phyloP scores from a whole-genome alignment of 1,139 yeast genomes.

The Debaryomycetaceae sp. region DNA sequence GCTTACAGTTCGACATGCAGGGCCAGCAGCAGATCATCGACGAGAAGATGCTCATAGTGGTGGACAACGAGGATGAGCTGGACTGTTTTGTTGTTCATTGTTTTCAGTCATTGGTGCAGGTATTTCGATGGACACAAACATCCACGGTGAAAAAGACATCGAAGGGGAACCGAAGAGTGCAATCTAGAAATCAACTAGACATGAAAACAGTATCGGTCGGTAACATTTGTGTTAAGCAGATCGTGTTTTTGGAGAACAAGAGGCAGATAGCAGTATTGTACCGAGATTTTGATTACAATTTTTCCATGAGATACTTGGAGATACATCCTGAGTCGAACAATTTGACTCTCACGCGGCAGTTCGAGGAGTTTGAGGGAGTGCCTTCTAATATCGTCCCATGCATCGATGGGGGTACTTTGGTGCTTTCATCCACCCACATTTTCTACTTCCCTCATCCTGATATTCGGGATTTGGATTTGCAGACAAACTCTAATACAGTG shows the following conservation, averaged over 20 bases:
- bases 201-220: slow-evolving; percentile 23
- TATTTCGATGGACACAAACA: slow-evolving; percentile 12
- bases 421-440: slow-evolving; percentile 24
- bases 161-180: not conserved
- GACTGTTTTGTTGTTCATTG: slow-evolving; percentile 22
- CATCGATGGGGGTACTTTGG: slow-evolving; percentile 27
- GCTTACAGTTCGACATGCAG: slow-evolving; percentile 16
- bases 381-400: slow-evolving; percentile 29
- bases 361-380: slow-evolving; percentile 31
- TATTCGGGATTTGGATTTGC: slow-evolving; percentile 10
- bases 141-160: not conserved
- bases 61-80: slow-evolving; percentile 11
- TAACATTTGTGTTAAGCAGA: slow-evolving; percentile 23
- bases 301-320: slow-evolving; percentile 28
- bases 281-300: slow-evolving; percentile 33
- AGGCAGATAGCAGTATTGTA: slow-evolving; percentile 27
- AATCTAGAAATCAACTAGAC: slow-evolving; percentile 5
- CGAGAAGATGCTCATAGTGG: slow-evolving; percentile 18
- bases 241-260: slow-evolving; percentile 11
- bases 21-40: slow-evolving; percentile 31
- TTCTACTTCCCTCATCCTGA: slow-evolving; percentile 30
- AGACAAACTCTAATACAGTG: slow-evolving; percentile 6
- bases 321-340: slow-evolving; percentile 9
- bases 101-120: slow-evolving; percentile 29
- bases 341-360: slow-evolving; percentile 20